Evolutionary conservation across 441 rosid species (phyloP).

Genomic region (Viola pubescens): DNA sequence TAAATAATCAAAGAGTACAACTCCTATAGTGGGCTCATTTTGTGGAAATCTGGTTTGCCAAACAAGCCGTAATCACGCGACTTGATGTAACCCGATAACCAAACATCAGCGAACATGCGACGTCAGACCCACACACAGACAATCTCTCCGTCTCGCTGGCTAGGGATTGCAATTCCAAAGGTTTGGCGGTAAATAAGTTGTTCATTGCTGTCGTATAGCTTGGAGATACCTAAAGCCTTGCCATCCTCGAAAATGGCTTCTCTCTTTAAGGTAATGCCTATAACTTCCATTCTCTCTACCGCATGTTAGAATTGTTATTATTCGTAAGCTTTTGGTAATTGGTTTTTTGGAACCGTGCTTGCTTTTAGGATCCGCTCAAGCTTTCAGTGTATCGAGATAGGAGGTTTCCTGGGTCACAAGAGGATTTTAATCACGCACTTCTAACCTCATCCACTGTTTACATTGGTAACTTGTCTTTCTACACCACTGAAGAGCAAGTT

Average conservation of each 20-base stretch:
- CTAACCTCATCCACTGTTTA: conserved; percentile 60
- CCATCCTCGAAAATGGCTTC: conserved; percentile 88
- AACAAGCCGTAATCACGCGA: too few species aligned
- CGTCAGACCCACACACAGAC: background rate
- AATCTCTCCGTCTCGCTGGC: background rate
- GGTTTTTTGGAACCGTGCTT: background rate
- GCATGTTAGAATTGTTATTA: too few species aligned
- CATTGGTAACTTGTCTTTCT: conserved; percentile 88
- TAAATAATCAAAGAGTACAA: too few species aligned
- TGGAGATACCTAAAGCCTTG: too few species aligned
- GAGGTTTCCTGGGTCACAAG: conserved; percentile 74
- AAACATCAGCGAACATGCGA: background rate
- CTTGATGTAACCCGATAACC: background rate
- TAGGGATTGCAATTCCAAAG: background rate
- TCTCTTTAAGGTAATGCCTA: conserved; percentile 60
- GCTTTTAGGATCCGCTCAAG: conserved; percentile 58
- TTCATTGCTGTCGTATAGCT: too few species aligned
- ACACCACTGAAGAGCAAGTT: conserved; percentile 94
- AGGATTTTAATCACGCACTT: conserved; percentile 75
- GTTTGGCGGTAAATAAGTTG: too few species aligned
- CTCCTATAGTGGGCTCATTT: too few species aligned
- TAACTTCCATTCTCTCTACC: background rate
- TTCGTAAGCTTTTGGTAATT: background rate
- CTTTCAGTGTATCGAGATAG: conserved; percentile 84
- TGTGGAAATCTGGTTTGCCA: too few species aligned